phyloP scores from a whole-genome alignment of 2,329 filamentous ascomycete genomes.

The Curvularia eragrostidis region DNA sequence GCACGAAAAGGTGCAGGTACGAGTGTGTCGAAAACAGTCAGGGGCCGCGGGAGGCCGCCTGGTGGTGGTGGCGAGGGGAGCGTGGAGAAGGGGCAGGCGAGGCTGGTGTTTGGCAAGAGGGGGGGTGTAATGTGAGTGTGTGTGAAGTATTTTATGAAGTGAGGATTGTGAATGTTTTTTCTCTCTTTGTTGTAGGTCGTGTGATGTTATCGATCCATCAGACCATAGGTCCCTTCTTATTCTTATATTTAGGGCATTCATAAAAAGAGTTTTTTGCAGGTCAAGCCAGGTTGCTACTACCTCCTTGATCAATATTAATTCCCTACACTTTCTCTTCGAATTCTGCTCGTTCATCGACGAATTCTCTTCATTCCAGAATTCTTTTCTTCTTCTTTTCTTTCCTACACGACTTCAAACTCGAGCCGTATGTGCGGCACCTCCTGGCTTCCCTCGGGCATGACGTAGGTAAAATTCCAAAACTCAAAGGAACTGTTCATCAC shows the following conservation, averaged over 20 bases:
- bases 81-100: conserved; percentile 55
- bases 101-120: conserved; percentile 51
- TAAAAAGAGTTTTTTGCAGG: too few species aligned
- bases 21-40: conserved; percentile 28
- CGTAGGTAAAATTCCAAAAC: conserved; percentile 55
- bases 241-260: too few species aligned
- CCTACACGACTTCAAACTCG: conserved; percentile 26
- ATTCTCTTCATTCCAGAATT: too few species aligned
- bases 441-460: conserved; percentile 37
- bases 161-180: not conserved
- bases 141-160: not conserved
- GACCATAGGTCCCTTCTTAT: too few species aligned
- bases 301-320: not conserved
- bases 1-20: conserved; percentile 14
- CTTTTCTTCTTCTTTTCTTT: not conserved
- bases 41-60: conserved; percentile 49
- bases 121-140: conserved; percentile 10
- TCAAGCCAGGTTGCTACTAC: too few species aligned
- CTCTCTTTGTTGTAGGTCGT: too few species aligned
- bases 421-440: conserved; percentile 36
- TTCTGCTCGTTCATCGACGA: too few species aligned
- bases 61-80: conserved; percentile 26
- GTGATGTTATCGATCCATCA: too few species aligned
- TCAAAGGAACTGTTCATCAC: conserved; percentile 42
- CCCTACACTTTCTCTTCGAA: not conserved